Evolutionary conservation across 2,329 filamentous ascomycete species (phyloP).

Genomic region (Myriangium duriaei): DNA sequence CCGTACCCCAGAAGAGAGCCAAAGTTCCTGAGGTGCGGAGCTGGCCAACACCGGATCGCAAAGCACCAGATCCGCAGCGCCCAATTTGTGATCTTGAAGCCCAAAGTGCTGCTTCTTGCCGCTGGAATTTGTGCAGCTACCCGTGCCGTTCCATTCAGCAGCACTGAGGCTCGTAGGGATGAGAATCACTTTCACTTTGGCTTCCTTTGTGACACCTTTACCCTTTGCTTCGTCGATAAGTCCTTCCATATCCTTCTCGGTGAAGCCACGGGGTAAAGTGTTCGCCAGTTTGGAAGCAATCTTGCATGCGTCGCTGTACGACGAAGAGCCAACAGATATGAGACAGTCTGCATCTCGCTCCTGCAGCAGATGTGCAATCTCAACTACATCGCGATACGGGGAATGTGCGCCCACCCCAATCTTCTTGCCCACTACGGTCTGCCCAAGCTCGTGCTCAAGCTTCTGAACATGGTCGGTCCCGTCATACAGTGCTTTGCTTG

Average conservation of each 20-base stretch:
- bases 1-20: not conserved
- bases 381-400: conserved; percentile 18
- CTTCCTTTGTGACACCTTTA: conserved; percentile 12
- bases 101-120: conserved; percentile 20
- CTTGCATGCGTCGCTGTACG: conserved; percentile 21
- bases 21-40: not conserved
- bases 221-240: conserved; percentile 16
- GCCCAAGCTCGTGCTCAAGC: conserved; percentile 15
- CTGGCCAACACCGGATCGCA: not conserved
- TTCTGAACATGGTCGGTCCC: not conserved
- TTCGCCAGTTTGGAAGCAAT: conserved; percentile 17
- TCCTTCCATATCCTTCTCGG: conserved; percentile 16
- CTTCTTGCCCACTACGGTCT: conserved; percentile 15
- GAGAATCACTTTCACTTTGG: conserved; percentile 15
- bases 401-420: conserved; percentile 17
- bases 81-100: not conserved
- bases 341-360: conserved; percentile 16
- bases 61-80: not conserved
- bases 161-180: conserved; percentile 19
- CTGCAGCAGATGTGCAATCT: conserved; percentile 14
- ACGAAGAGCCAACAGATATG: conserved; percentile 18
- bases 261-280: conserved; percentile 14
- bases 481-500: not conserved
- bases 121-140: conserved; percentile 16
- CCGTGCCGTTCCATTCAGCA: conserved; percentile 19